A percentile compares a stretch with the other conserved stretches of the same genome.
Evolutionary conservation across 2,329 filamentous ascomycete genomes (phyloP).

Genomic region (Pestalotiopsis sp.): DNA sequence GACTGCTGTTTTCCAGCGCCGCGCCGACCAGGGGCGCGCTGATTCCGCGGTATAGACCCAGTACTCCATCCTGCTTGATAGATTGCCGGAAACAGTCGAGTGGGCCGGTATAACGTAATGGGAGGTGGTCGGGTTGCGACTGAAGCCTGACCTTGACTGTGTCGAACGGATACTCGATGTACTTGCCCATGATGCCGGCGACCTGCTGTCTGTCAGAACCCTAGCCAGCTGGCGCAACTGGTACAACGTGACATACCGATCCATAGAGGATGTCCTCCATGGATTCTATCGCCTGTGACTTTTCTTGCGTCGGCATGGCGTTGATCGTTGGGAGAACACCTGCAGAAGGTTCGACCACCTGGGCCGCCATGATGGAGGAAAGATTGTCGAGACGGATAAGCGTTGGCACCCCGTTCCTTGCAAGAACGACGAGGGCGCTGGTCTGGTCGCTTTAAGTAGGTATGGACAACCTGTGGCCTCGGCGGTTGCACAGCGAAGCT

Average conservation of each 20-base stretch:
- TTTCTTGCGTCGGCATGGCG: conserved; percentile 13
- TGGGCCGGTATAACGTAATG: conserved; percentile 81
- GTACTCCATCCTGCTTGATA: conserved; percentile 75
- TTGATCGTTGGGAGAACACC: conserved; percentile 21
- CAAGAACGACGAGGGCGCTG: not conserved
- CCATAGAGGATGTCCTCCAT: conserved; percentile 88
- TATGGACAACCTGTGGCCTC: not conserved
- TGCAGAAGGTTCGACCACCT: conserved; percentile 22
- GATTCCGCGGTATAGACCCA: conserved; percentile 88
- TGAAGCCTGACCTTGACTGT: conserved; percentile 97
- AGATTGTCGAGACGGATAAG: not conserved
- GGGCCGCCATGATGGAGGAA: conserved; percentile 28
- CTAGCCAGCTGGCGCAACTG: not conserved
- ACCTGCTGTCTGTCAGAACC: conserved; percentile 46
- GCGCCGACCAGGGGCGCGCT: conserved; percentile 89
- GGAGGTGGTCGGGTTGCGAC: conserved; percentile 86
- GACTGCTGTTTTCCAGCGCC: conserved; percentile 85
- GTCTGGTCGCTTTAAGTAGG: not conserved
- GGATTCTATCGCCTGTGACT: conserved; percentile 60
- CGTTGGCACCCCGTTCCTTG: not conserved
- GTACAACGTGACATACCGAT: conserved; percentile 60
- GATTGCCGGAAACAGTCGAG: conserved; percentile 93
- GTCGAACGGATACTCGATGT: conserved; percentile 98
- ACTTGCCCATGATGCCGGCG: conserved; percentile 88
- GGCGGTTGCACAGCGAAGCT: not conserved